These are phyloP conservation scores for Boletales sp. DNA, from an alignment of 768 basidiomycete genomes.

Conservation along the genomic window DNA sequence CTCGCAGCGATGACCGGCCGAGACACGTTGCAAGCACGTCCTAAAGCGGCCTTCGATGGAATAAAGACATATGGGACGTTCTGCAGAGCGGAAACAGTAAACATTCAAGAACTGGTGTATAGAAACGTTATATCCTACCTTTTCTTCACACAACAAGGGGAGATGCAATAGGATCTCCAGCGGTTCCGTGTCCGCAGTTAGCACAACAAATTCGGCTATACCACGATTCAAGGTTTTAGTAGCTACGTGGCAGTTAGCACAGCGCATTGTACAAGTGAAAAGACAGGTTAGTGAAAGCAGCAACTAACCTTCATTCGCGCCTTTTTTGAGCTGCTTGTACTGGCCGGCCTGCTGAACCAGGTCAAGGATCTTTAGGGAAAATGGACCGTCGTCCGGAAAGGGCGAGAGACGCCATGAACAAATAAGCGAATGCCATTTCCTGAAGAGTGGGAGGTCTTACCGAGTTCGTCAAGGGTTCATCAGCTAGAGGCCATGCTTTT, in stretches of 20 bases:
- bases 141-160: conserved; percentile 97
- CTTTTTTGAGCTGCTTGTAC: conserved; percentile 98
- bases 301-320: conserved; percentile 89
- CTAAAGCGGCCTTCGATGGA: conserved; percentile 91
- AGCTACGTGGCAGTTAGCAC: conserved; percentile 46
- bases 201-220: conserved; percentile 95
- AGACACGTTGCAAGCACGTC: conserved; percentile 93
- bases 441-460: conserved; percentile 41
- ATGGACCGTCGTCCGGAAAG: background rate
- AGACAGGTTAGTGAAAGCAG: background rate
- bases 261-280: background rate
- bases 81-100: conserved; percentile 35
- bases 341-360: conserved; percentile 93
- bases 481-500: conserved; percentile 89
- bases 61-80: conserved; percentile 97
- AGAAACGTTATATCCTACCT: conserved; percentile 45
- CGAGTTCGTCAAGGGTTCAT: conserved; percentile 84
- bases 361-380: conserved; percentile 73
- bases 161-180: conserved; percentile 97
- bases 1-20: conserved; percentile 94
- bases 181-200: conserved; percentile 96
- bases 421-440: background rate
- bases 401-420: background rate
- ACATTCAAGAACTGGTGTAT: background rate
- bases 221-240: conserved; percentile 99